Conservation (phyloP, 1,284 basidiomycete species). For the Neolentinus lepideus region DNA sequence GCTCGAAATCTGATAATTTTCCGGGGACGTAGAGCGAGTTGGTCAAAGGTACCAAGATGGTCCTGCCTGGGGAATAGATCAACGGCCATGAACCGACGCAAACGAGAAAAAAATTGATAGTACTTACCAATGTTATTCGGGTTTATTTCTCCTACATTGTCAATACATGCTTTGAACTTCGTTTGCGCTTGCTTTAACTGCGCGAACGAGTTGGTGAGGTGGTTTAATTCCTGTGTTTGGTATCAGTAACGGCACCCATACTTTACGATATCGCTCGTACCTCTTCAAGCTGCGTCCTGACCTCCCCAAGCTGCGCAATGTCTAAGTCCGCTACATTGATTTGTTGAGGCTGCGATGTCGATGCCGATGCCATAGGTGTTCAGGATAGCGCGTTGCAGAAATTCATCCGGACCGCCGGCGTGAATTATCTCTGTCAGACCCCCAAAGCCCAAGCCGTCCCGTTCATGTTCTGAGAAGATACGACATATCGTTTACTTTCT, state of each 20-base stretch:
- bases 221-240: slow-evolving; percentile 75
- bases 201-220: slow-evolving; percentile 87
- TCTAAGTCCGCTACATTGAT: slow-evolving; percentile 78
- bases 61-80: slow-evolving; percentile 52
- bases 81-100: background rate
- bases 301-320: slow-evolving; percentile 76
- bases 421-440: background rate
- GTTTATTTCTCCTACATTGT: slow-evolving; percentile 76
- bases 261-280: slow-evolving; percentile 30
- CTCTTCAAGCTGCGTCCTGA: slow-evolving; percentile 86
- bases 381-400: background rate
- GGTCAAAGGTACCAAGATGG: slow-evolving; percentile 87
- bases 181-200: slow-evolving; percentile 91
- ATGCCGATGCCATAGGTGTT: background rate
- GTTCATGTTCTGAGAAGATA: background rate
- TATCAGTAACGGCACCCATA: slow-evolving; percentile 6
- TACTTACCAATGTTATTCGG: slow-evolving; percentile 64
- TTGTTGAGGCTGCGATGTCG: slow-evolving; percentile 44
- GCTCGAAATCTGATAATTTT: slow-evolving; percentile 74
- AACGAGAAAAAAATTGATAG: background rate
- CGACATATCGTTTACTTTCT: too few relatives aligned
- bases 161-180: slow-evolving; percentile 87
- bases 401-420: too few relatives aligned
- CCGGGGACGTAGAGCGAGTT: slow-evolving; percentile 95
- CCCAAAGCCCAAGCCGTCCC: too few relatives aligned